phyloP scores from a whole-genome alignment of 1,139 yeast genomes.

The Lodderomyces margitis region DNA sequence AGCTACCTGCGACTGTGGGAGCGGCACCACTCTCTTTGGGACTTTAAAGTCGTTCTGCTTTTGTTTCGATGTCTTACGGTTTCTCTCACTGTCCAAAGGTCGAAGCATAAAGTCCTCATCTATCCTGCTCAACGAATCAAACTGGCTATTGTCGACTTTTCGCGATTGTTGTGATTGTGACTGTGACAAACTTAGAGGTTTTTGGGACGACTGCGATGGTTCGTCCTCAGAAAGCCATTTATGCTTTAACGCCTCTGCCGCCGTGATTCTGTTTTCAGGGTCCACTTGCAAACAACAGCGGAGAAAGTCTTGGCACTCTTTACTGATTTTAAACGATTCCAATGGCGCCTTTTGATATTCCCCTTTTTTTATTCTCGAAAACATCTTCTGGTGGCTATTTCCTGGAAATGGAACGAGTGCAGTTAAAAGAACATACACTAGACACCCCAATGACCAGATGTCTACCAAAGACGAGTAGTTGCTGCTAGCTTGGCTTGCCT shows the following conservation, averaged over 20 bases:
- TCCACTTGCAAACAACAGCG: constrained; percentile 69
- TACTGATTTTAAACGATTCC: constrained; percentile 61
- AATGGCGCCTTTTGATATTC: constrained; percentile 80
- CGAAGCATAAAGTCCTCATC: constrained; percentile 47
- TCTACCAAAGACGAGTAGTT: constrained; percentile 85
- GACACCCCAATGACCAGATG: constrained; percentile 89
- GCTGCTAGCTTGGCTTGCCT: constrained; percentile 14
- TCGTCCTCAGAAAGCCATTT: constrained; percentile 55
- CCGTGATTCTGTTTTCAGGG: constrained; percentile 68
- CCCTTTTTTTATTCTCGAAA: constrained; percentile 72
- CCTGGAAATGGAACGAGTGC: constrained; percentile 95
- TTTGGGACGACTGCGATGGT: constrained; percentile 20
- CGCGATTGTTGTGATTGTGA: constrained; percentile 66
- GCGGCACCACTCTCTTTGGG: constrained; percentile 42
- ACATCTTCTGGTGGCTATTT: constrained; percentile 80
- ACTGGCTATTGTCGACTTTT: constrained; percentile 49
- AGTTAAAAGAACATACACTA: constrained; percentile 84
- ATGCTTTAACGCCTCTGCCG: constrained; percentile 68
- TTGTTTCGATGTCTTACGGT: constrained; percentile 21
- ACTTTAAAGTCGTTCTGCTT: constrained; percentile 38
- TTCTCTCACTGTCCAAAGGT: constrained; percentile 35
- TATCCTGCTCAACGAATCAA: constrained; percentile 41
- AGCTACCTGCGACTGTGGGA: constrained; percentile 41
- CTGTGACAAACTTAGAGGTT: constrained; percentile 62
- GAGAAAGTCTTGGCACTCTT: constrained; percentile 67